A percentile compares a stretch with the other conserved stretches of the same genome.
Conservation (phyloP, 768 basidiomycete genomes). For the Russula compacta region DNA sequence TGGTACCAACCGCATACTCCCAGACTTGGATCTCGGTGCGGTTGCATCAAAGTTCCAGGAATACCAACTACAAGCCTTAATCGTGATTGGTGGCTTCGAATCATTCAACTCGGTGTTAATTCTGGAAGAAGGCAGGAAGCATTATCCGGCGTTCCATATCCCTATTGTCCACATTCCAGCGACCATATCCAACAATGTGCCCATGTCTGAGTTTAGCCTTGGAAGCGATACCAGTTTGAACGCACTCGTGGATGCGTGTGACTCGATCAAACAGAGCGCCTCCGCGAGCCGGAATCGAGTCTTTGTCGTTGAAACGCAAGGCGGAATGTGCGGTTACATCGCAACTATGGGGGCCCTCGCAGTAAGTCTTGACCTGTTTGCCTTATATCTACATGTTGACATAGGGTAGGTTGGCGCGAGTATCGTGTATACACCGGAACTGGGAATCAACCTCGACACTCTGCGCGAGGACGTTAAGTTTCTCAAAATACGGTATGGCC, state of each 20-base stretch:
- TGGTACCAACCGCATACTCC: conserved; percentile 88
- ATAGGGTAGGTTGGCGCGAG: conserved; percentile 73
- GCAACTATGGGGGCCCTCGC: conserved; percentile 94
- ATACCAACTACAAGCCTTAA: conserved; percentile 63
- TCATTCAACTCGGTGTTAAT: conserved; percentile 74
- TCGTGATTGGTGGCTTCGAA: conserved; percentile 96
- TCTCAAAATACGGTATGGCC: conserved; percentile 72
- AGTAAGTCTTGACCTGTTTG: conserved; percentile 39
- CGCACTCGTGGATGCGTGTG: conserved; percentile 93
- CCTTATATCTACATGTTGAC: not conserved
- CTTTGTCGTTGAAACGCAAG: conserved; percentile 97
- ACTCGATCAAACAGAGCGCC: conserved; percentile 97
- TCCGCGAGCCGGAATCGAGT: conserved; percentile 93
- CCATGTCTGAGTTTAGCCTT: conserved; percentile 90
- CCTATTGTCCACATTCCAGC: conserved; percentile 96
- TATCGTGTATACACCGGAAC: conserved; percentile 90
- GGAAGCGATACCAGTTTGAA: conserved; percentile 98
- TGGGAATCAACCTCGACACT: conserved; percentile 74
- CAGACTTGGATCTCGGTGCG: conserved; percentile 77
- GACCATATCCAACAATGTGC: conserved; percentile 97
- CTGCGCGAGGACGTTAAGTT: conserved; percentile 80
- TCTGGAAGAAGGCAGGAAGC: conserved; percentile 68
- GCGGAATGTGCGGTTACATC: conserved; percentile 92
- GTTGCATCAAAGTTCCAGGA: conserved; percentile 90
- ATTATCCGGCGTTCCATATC: conserved; percentile 89